Conservation (phyloP, 2,329 filamentous ascomycete genomes). For the Monosporascus sp. region DNA sequence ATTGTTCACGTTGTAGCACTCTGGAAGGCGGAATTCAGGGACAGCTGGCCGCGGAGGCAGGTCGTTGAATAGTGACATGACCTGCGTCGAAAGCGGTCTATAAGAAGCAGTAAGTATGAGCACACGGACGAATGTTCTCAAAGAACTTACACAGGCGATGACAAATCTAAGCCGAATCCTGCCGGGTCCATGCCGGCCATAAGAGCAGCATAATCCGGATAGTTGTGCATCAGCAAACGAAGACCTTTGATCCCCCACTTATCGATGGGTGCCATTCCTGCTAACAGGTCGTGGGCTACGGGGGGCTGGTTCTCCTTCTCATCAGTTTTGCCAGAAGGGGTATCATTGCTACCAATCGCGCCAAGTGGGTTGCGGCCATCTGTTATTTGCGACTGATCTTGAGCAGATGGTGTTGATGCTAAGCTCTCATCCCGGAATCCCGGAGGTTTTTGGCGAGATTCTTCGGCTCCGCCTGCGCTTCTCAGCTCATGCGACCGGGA, state of each 20-base stretch:
- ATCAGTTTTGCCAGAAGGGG: constrained; percentile 34
- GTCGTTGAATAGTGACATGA: constrained; percentile 58
- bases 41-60: constrained; percentile 52
- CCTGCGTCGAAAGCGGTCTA: constrained; percentile 53
- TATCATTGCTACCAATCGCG: constrained; percentile 41
- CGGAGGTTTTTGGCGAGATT: constrained; percentile 39
- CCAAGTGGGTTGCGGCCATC: constrained; percentile 39
- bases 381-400: constrained; percentile 27
- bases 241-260: constrained; percentile 63
- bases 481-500: constrained; percentile 41
- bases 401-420: constrained; percentile 27
- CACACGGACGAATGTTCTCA: not conserved
- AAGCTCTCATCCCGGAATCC: constrained; percentile 40
- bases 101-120: constrained; percentile 3
- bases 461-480: constrained; percentile 35
- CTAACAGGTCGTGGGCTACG: constrained; percentile 51
- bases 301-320: constrained; percentile 34
- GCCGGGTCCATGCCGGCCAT: constrained; percentile 55
- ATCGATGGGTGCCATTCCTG: constrained; percentile 56
- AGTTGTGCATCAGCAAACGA: constrained; percentile 58
- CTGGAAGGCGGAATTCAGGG: constrained; percentile 53
- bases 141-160: constrained; percentile 48
- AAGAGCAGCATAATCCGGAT: constrained; percentile 57
- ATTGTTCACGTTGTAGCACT: constrained; percentile 63
- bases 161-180: constrained; percentile 53